Conservation (phyloP, 257 asterid species). For the Penstemon newberryi region DNA sequence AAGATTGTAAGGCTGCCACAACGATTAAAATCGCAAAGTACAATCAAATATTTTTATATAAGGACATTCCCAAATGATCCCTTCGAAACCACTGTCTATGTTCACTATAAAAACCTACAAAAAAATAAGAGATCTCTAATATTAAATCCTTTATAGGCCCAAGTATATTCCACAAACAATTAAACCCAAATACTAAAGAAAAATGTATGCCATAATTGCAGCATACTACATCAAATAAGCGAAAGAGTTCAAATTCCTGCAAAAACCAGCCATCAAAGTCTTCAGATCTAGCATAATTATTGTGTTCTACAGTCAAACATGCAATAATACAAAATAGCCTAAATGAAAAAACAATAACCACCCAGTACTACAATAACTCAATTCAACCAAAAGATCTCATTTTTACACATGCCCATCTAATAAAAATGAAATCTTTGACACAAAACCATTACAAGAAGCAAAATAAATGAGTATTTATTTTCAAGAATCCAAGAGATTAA, state of each 20-base stretch:
- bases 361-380: constrained; percentile 18
- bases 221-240: constrained; percentile 15
- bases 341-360: constrained; percentile 22
- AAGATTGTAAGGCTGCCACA: not conserved
- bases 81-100: not conserved
- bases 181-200: not conserved
- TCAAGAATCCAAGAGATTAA: constrained; percentile 1
- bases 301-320: constrained; percentile 29
- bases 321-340: not conserved
- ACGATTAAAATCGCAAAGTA: not conserved
- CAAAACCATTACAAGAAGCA: not conserved
- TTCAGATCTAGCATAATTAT: constrained; percentile 45
- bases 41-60: not conserved
- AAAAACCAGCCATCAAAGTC: constrained; percentile 32
- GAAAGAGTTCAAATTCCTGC: constrained; percentile 9
- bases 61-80: constrained; percentile 9
- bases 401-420: constrained; percentile 15
- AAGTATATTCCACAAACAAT: constrained; percentile 14
- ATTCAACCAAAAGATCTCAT: constrained; percentile 26
- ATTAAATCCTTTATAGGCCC: constrained; percentile 1
- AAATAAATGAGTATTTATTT: constrained; percentile 14
- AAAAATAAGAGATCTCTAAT: not conserved
- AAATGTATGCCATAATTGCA: not conserved
- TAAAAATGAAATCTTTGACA: constrained; percentile 16
- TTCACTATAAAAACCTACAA: constrained; percentile 5